phyloP scores from a whole-genome alignment of 2,329 filamentous ascomycete genomes.

The Amesomyces nigricolor region DNA sequence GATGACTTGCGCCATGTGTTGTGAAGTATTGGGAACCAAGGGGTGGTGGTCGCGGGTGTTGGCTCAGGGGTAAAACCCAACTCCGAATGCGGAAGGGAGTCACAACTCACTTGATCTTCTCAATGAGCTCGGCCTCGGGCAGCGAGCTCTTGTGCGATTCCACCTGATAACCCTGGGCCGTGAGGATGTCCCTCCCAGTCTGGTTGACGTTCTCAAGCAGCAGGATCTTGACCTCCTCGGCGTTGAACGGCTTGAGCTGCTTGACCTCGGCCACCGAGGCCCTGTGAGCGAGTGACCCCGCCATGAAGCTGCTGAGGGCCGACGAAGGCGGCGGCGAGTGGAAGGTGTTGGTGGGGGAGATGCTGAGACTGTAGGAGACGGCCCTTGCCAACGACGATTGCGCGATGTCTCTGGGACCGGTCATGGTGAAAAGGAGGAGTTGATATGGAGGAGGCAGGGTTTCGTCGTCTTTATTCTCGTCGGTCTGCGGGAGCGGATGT shows the following conservation, averaged over 20 bases:
- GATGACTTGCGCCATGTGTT: neutral
- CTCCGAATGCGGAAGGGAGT: conserved; percentile 22
- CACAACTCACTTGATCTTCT: conserved; percentile 76
- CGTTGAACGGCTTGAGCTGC: conserved; percentile 90
- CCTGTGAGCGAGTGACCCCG: conserved; percentile 37
- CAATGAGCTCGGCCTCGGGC: conserved; percentile 87
- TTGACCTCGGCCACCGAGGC: conserved; percentile 47
- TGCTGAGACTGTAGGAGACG: conserved; percentile 54
- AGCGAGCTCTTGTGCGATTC: conserved; percentile 85
- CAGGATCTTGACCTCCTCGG: conserved; percentile 92
- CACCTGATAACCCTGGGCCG: conserved; percentile 87
- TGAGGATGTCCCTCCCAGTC: conserved; percentile 78
- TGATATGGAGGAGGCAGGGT: neutral
- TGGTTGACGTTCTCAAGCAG: conserved; percentile 94
- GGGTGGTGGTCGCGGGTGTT: neutral
- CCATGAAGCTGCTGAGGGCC: conserved; percentile 37
- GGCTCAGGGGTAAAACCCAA: conserved; percentile 7
- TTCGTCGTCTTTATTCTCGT: conserved; percentile 2
- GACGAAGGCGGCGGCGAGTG: conserved; percentile 62
- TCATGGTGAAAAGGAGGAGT: conserved; percentile 22
- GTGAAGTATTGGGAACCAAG: conserved; percentile 19
- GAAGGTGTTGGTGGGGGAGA: conserved; percentile 71
- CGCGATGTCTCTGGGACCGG: conserved; percentile 39
- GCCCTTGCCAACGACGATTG: conserved; percentile 32
- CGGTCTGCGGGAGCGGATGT: neutral